These are phyloP conservation scores for Tetrapisispora iriomotensis DNA, from an alignment of 805 yeast genomes.

Conservation along the genomic window DNA sequence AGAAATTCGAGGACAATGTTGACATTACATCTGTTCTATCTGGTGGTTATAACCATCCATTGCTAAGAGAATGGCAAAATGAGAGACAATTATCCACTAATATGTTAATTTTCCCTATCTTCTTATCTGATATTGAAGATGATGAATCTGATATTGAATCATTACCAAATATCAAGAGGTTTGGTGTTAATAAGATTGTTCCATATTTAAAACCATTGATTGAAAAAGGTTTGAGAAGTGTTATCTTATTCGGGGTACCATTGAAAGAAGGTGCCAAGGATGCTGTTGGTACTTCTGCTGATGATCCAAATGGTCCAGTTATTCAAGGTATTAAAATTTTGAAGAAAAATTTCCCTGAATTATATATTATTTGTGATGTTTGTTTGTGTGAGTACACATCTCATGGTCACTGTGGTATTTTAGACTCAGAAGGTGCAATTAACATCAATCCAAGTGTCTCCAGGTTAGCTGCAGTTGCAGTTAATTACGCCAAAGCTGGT, in stretches of 20 bases:
- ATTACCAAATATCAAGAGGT: slow-evolving; percentile 79
- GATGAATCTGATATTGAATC: slow-evolving; percentile 68
- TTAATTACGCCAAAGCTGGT: slow-evolving; percentile 90
- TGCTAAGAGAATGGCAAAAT: slow-evolving; percentile 83
- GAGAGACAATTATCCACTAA: slow-evolving; percentile 74
- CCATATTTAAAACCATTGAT: slow-evolving; percentile 65
- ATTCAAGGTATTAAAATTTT: slow-evolving; percentile 66
- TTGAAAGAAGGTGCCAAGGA: slow-evolving; percentile 69
- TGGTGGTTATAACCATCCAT: slow-evolving; percentile 91
- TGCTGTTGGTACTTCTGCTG: slow-evolving; percentile 77
- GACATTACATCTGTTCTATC: slow-evolving; percentile 69
- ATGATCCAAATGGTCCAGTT: slow-evolving; percentile 94
- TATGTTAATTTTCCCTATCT: slow-evolving; percentile 89
- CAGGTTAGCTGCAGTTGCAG: slow-evolving; percentile 89
- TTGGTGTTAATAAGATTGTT: slow-evolving; percentile 70
- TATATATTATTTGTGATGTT: slow-evolving; percentile 87
- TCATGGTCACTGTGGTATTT: slow-evolving; percentile 96
- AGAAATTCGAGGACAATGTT: slow-evolving; percentile 32
- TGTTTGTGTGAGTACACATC: slow-evolving; percentile 94
- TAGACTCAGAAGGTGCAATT: slow-evolving; percentile 78
- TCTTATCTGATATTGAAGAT: slow-evolving; percentile 70
- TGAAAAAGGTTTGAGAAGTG: slow-evolving; percentile 73
- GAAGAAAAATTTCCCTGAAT: slow-evolving; percentile 58
- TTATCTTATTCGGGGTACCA: slow-evolving; percentile 88
- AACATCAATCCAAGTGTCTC: slow-evolving; percentile 65